Evolutionary conservation across 2,329 filamentous ascomycete genomes (phyloP).

Genomic region (Paracorniculantispora psalliotae): DNA sequence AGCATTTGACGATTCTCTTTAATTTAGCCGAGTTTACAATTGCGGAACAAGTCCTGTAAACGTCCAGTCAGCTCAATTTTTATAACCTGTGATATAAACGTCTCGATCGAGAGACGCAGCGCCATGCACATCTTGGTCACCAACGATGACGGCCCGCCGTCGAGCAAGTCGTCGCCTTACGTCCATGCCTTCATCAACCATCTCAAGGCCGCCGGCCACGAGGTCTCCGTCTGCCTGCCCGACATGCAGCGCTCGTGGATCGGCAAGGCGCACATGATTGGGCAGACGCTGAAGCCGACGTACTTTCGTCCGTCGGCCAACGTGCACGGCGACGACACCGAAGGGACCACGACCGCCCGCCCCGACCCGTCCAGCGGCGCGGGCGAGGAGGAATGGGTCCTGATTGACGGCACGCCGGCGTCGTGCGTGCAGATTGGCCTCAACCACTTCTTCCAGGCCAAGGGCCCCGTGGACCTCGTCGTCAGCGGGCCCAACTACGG

Average conservation of each 20-base stretch:
- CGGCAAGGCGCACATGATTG: conserved; percentile 94
- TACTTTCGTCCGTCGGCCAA: conserved; percentile 66
- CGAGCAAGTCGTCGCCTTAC: conserved; percentile 72
- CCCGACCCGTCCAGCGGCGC: conserved; percentile 49
- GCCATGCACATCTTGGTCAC: conserved; percentile 61
- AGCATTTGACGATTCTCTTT: neutral
- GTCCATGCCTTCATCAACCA: conserved; percentile 68
- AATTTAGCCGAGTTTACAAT: neutral
- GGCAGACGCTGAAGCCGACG: conserved; percentile 74
- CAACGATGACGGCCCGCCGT: conserved; percentile 80
- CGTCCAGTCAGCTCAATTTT: no score
- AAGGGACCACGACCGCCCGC: conserved; percentile 60
- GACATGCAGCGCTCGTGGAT: conserved; percentile 96
- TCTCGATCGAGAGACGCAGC: neutral
- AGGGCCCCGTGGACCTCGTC: conserved; percentile 69
- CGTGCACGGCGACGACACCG: conserved; percentile 38
- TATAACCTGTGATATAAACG: neutral
- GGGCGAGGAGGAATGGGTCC: conserved; percentile 69
- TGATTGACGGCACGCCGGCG: conserved; percentile 76
- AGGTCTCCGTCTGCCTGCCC: conserved; percentile 87
- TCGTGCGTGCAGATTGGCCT: conserved; percentile 78
- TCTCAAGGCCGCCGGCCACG: conserved; percentile 71
- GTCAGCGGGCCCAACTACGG: conserved; percentile 80
- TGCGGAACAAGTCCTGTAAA: neutral
- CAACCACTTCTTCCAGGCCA: conserved; percentile 71